Evolutionary conservation across 2,329 filamentous ascomycete species (phyloP).

Genomic region (Helicocarpus griseus): DNA sequence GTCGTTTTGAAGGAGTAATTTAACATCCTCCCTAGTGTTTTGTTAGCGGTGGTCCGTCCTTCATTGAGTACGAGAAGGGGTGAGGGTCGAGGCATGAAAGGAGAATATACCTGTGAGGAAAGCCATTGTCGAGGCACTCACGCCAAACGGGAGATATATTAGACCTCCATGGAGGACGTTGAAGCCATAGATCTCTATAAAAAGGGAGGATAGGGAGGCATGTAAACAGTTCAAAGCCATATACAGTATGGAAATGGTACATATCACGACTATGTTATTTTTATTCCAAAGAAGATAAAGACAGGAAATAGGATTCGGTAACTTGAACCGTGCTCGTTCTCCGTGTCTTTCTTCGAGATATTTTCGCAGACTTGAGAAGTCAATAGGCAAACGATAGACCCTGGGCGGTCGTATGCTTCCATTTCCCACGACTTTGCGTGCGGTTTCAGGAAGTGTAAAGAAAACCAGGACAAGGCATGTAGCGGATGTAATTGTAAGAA

Average conservation of each 20-base stretch:
- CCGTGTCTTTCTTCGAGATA: neutral
- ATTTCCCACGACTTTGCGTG: conserved; percentile 18
- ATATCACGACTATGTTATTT: conserved; percentile 9
- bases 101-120: conserved; percentile 6
- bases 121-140: conserved; percentile 9
- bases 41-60: too few species aligned
- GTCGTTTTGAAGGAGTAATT: conserved; percentile 8
- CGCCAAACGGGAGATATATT: conserved; percentile 14
- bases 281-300: conserved; percentile 7
- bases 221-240: conserved; percentile 10
- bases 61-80: too few species aligned
- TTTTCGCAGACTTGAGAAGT: neutral
- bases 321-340: neutral
- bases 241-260: conserved; percentile 12
- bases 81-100: too few species aligned
- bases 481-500: conserved; percentile 22
- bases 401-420: conserved; percentile 7
- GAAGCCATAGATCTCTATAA: conserved; percentile 13
- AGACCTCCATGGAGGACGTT: conserved; percentile 13
- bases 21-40: conserved; percentile 7
- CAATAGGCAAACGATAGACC: neutral
- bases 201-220: conserved; percentile 14
- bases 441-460: conserved; percentile 25
- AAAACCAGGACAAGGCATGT: conserved; percentile 19
- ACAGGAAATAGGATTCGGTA: conserved; percentile 14